These are phyloP conservation scores for Aphanomyces cochlioides DNA, from an alignment of 352 stramenopile genomes.

Conservation along the genomic window DNA sequence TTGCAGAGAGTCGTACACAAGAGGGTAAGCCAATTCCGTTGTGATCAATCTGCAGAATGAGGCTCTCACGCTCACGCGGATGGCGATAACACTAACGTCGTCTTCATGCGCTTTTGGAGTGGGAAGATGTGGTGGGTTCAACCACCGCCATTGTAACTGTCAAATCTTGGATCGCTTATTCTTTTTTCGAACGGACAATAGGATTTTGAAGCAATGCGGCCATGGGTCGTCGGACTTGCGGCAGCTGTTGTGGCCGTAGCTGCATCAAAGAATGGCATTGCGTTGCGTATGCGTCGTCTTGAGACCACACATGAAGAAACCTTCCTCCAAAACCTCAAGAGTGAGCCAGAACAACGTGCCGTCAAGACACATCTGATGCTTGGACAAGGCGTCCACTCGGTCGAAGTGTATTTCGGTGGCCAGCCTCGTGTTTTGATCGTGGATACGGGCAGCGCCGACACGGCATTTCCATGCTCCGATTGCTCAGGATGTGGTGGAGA, in stretches of 20 bases:
- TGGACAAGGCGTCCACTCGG: conserved; percentile 68
- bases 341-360: conserved; percentile 22
- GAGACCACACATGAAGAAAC: conserved; percentile 26
- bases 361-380: conserved; percentile 45
- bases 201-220: too few species aligned
- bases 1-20: too few species aligned
- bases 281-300: background rate
- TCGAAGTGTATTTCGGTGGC: conserved; percentile 56
- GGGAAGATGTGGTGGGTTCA: too few species aligned
- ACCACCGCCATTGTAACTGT: too few species aligned
- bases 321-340: conserved; percentile 25
- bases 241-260: background rate
- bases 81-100: too few species aligned
- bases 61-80: too few species aligned
- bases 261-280: background rate
- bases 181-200: too few species aligned
- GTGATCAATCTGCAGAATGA: too few species aligned
- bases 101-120: too few species aligned
- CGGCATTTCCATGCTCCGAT: conserved; percentile 91
- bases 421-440: conserved; percentile 89
- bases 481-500: conserved; percentile 84
- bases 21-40: too few species aligned
- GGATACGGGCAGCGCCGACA: conserved; percentile 94
- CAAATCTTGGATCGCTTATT: too few species aligned
- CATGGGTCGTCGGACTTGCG: too few species aligned